Evolutionary conservation across 805 yeast genomes (phyloP).

Genomic region (Metschnikowia cerradonensis): DNA sequence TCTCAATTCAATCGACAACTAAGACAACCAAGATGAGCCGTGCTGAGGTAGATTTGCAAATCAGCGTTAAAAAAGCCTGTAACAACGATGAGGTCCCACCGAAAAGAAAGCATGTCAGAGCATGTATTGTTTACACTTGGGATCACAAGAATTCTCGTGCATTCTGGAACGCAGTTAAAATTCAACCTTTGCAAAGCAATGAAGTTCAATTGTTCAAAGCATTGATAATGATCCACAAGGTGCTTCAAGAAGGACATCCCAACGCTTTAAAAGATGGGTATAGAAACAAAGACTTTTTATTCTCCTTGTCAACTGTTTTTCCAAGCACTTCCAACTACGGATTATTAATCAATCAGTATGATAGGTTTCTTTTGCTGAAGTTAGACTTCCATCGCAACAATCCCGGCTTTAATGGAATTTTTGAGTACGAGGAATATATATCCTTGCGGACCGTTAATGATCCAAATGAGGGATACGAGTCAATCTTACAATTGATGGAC

Average conservation of each 20-base stretch:
- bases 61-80: conserved; percentile 78
- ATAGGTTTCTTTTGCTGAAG: conserved; percentile 62
- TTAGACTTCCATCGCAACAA: conserved; percentile 79
- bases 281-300: conserved; percentile 72
- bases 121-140: conserved; percentile 95
- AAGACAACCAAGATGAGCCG: conserved; percentile 32
- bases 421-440: conserved; percentile 93
- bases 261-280: conserved; percentile 76
- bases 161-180: conserved; percentile 79
- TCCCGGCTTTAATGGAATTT: conserved; percentile 89
- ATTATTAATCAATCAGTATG: conserved; percentile 73
- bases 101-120: conserved; percentile 91
- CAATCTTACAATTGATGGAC: conserved; percentile 78
- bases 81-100: conserved; percentile 86
- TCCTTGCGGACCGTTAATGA: conserved; percentile 83
- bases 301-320: conserved; percentile 60
- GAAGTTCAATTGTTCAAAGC: conserved; percentile 86
- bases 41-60: conserved; percentile 44
- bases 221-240: conserved; percentile 80
- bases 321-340: conserved; percentile 54
- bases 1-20: background rate
- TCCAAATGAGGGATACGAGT: conserved; percentile 93
- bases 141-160: conserved; percentile 82
- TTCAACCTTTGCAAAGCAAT: conserved; percentile 74
- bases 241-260: conserved; percentile 97